phyloP scores from a whole-genome alignment of 2,329 filamentous ascomycete genomes.

The Microcyclosporella mali region DNA sequence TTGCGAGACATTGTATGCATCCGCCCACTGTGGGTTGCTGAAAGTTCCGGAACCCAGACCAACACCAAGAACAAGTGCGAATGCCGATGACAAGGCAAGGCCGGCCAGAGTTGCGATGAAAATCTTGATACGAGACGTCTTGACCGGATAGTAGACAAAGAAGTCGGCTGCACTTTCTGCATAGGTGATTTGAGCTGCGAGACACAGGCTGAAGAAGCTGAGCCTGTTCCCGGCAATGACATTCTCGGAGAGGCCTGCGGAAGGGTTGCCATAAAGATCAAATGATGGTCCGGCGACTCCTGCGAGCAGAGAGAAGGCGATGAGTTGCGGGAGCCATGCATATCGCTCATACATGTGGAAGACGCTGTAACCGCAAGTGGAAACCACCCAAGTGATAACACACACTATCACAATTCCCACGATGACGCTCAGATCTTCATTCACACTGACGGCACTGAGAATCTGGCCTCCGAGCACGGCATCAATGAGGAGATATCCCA shows the following conservation, averaged over 20 bases:
- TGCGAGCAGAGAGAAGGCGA: conserved; percentile 56
- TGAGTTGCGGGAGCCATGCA: conserved; percentile 58
- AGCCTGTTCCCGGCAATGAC: conserved; percentile 54
- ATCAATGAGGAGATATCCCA: conserved; percentile 57
- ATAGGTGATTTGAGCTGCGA: conserved; percentile 60
- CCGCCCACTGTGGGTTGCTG: conserved; percentile 48
- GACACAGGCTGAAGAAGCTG: conserved; percentile 64
- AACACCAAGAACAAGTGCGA: conserved; percentile 57
- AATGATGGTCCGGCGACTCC: conserved; percentile 57
- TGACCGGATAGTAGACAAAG: conserved; percentile 59
- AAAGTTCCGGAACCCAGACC: conserved; percentile 56
- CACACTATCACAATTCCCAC: conserved; percentile 63
- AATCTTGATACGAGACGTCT: conserved; percentile 47
- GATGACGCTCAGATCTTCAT: conserved; percentile 54
- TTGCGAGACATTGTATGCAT: conserved; percentile 52
- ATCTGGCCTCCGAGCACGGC: conserved; percentile 64
- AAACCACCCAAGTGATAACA: conserved; percentile 57
- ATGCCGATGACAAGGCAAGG: conserved; percentile 52
- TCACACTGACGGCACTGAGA: conserved; percentile 56
- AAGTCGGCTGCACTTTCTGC: conserved; percentile 59
- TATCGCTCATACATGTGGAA: conserved; percentile 66
- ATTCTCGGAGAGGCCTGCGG: conserved; percentile 42
- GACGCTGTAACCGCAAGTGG: conserved; percentile 60
- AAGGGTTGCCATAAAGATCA: conserved; percentile 46
- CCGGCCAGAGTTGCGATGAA: conserved; percentile 54